These are phyloP conservation scores for Adansonia gregorii DNA, from an alignment of 441 rosid species.

Conservation along the genomic window DNA sequence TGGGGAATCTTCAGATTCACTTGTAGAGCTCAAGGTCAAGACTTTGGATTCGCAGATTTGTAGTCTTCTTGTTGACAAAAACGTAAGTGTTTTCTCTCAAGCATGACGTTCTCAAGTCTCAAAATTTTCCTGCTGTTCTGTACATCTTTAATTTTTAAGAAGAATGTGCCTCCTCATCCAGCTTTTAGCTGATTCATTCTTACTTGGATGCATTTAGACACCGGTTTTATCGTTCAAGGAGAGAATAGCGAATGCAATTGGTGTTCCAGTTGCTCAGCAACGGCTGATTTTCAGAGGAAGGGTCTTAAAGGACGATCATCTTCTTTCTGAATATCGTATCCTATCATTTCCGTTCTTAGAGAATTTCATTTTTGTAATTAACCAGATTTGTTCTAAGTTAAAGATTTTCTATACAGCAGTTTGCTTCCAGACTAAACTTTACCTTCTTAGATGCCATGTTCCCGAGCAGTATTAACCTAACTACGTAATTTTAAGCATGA, in stretches of 20 bases:
- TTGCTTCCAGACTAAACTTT: background rate
- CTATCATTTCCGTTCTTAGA: slow-evolving; percentile 29
- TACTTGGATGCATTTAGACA: slow-evolving; percentile 55
- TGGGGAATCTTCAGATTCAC: slow-evolving; percentile 57
- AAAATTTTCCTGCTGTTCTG: background rate
- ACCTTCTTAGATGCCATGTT: background rate
- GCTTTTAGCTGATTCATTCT: background rate
- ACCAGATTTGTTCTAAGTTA: background rate
- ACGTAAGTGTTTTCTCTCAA: slow-evolving; percentile 53
- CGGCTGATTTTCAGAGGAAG: slow-evolving; percentile 91
- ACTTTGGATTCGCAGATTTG: slow-evolving; percentile 79
- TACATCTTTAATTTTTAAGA: slow-evolving; percentile 2
- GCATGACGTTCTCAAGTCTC: background rate
- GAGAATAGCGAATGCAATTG: slow-evolving; percentile 71
- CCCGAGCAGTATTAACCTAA: background rate
- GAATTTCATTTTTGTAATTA: background rate
- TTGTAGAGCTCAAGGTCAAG: slow-evolving; percentile 76
- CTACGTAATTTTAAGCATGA: background rate
- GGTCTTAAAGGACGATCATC: slow-evolving; percentile 89
- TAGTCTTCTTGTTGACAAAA: slow-evolving; percentile 68
- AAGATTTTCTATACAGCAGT: background rate
- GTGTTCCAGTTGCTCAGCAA: slow-evolving; percentile 86
- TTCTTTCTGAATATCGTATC: slow-evolving; percentile 97
- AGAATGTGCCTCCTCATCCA: background rate
- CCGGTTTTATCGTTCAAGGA: slow-evolving; percentile 79